Evolutionary conservation across 2,329 filamentous ascomycete species (phyloP).

Genomic region (Ophiostoma populinum): DNA sequence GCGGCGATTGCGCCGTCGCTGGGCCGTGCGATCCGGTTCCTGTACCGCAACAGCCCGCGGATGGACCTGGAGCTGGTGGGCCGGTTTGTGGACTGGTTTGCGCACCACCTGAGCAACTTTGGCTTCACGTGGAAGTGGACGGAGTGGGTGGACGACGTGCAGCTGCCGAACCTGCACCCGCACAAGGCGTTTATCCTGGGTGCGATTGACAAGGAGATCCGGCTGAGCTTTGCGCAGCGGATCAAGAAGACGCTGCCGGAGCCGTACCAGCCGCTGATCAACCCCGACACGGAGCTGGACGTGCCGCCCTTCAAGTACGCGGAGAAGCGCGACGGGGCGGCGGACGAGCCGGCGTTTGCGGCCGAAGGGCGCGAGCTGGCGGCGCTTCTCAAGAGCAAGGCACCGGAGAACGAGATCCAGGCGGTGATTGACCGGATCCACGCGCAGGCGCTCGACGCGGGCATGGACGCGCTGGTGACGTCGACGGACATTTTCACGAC

Average conservation of each 20-base stretch:
- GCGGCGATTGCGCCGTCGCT: constrained; percentile 91
- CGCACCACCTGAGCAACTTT: constrained; percentile 95
- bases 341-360: constrained; percentile 34
- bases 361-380: constrained; percentile 72
- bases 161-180: constrained; percentile 59
- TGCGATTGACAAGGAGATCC: constrained; percentile 88
- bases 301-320: constrained; percentile 80
- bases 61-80: constrained; percentile 78
- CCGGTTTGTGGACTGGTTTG: constrained; percentile 93
- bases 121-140: constrained; percentile 99
- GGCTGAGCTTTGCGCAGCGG: constrained; percentile 85
- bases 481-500: constrained; percentile 91
- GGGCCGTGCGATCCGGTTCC: constrained; percentile 77
- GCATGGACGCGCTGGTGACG: constrained; percentile 62
- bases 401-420: constrained; percentile 72
- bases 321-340: not conserved
- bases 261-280: constrained; percentile 68
- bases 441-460: constrained; percentile 51
- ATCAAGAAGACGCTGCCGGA: constrained; percentile 87
- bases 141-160: constrained; percentile 83
- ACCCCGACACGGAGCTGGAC: constrained; percentile 80
- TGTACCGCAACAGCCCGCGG: constrained; percentile 66
- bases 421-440: constrained; percentile 66
- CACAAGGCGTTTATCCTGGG: constrained; percentile 88
- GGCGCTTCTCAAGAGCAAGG: constrained; percentile 65